Evolutionary conservation across 108 stramenopile species (phyloP).

Genomic region (Fragilaria crotonensis): DNA sequence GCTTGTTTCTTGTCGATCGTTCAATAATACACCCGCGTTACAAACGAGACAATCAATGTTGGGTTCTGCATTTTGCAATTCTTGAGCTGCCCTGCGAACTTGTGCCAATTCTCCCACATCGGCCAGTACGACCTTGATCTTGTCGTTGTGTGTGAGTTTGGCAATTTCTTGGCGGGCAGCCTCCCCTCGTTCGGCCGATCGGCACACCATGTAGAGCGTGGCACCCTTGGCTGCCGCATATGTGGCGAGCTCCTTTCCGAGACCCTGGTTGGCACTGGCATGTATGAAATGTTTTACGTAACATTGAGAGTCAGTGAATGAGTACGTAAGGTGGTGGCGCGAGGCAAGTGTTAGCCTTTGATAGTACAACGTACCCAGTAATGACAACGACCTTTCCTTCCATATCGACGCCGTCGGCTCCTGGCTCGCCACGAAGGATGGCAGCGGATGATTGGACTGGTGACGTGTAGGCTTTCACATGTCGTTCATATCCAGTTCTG

Average conservation of each 20-base stretch:
- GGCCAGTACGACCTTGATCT: conserved; percentile 44
- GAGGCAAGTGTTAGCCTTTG: not conserved
- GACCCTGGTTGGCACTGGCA: conserved; percentile 72
- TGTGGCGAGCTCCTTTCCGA: conserved; percentile 82
- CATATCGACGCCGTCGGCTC: conserved; percentile 61
- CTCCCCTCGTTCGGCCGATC: conserved; percentile 77
- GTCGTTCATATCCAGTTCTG: conserved; percentile 64
- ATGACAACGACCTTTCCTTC: conserved; percentile 65
- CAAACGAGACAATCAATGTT: conserved; percentile 83
- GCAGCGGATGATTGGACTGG: conserved; percentile 49
- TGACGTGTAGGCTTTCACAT: conserved; percentile 48
- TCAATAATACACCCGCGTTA: conserved; percentile 87
- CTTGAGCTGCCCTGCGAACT: conserved; percentile 43
- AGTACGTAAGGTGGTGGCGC: too few species aligned
- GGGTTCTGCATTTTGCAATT: conserved; percentile 47
- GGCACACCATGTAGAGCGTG: conserved; percentile 87
- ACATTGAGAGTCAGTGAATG: not conserved
- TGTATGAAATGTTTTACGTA: not conserved
- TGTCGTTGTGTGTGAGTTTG: conserved; percentile 42
- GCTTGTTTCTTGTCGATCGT: conserved; percentile 62
- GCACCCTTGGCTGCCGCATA: conserved; percentile 80
- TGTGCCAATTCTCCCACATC: conserved; percentile 63
- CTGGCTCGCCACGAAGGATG: conserved; percentile 21
- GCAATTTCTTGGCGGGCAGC: conserved; percentile 66
- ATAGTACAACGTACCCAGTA: conserved; percentile 30